Percentiles rank a stretch among this genome's conserved stretches.
These are phyloP conservation scores for Eucalyptus marginata DNA, from an alignment of 345 rosid genomes.

Conservation along the genomic window DNA sequence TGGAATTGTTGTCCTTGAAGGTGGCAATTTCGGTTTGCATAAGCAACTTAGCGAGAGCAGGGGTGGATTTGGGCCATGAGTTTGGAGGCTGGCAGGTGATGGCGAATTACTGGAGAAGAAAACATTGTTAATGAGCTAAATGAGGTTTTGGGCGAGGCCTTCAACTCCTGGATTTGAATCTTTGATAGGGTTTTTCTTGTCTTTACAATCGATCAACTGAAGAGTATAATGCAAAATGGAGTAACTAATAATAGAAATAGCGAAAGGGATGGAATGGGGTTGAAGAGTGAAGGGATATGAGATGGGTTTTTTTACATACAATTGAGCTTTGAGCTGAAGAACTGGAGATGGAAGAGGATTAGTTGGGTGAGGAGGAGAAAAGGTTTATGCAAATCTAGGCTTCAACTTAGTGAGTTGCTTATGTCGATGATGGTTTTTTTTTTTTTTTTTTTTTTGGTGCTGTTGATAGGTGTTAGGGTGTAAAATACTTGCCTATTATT, in stretches of 20 bases:
- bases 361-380: neutral
- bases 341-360: too few species aligned
- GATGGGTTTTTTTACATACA: neutral
- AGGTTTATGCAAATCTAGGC: neutral
- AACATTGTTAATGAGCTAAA: neutral
- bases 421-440: neutral
- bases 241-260: neutral
- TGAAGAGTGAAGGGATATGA: neutral
- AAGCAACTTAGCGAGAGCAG: neutral
- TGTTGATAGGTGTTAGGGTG: too few species aligned
- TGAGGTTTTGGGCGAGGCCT: neutral
- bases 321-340: neutral
- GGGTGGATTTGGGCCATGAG: neutral
- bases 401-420: neutral
- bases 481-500: neutral
- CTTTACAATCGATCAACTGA: too few species aligned
- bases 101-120: fast-evolving
- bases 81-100: too few species aligned
- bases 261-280: neutral
- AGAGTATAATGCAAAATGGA: neutral
- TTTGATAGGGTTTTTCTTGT: neutral
- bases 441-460: too few species aligned
- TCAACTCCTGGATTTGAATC: neutral
- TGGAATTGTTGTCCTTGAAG: neutral
- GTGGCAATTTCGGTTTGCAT: neutral